Evolutionary conservation across 2,329 filamentous ascomycete species (phyloP).

Genomic region (Fusarium begoniae): DNA sequence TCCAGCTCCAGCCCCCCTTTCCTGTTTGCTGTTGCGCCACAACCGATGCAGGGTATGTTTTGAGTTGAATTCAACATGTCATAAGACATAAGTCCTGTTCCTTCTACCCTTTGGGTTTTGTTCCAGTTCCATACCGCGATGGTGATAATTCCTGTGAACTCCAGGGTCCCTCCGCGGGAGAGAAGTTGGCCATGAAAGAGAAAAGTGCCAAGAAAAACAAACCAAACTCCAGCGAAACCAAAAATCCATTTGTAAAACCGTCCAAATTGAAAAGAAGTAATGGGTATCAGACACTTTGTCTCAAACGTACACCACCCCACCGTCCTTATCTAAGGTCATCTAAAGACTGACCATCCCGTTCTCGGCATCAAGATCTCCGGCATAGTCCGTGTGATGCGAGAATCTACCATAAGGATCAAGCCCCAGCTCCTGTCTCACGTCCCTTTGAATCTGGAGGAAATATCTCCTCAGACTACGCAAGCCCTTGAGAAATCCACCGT

Average conservation of each 20-base stretch:
- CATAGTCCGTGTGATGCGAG: slow-evolving; percentile 31
- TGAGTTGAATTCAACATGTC: slow-evolving; percentile 31
- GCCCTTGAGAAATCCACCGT: slow-evolving; percentile 89
- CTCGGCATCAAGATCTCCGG: slow-evolving; percentile 42
- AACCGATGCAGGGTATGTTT: slow-evolving; percentile 45
- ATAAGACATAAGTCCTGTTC: slow-evolving; percentile 30
- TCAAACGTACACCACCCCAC: slow-evolving; percentile 17
- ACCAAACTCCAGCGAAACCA: slow-evolving; percentile 15
- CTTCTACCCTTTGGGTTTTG: slow-evolving; percentile 19
- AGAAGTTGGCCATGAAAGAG: slow-evolving; percentile 16
- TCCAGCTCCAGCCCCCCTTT: slow-evolving; percentile 20
- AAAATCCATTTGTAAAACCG: slow-evolving; percentile 24
- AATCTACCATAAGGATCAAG: slow-evolving; percentile 50
- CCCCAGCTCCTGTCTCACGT: slow-evolving; percentile 68
- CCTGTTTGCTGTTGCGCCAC: slow-evolving; percentile 36
- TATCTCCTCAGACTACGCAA: slow-evolving; percentile 81
- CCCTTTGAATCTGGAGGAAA: slow-evolving; percentile 86
- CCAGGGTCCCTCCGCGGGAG: slow-evolving; percentile 20
- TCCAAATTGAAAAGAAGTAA: slow-evolving; percentile 13
- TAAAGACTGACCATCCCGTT: slow-evolving; percentile 49
- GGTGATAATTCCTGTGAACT: slow-evolving; percentile 27
- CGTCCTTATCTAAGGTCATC: background rate
- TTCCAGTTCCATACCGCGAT: slow-evolving; percentile 14
- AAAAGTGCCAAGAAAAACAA: slow-evolving; percentile 5
- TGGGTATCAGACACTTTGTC: slow-evolving; percentile 33